A percentile compares a stretch with the other conserved stretches of the same genome.
Evolutionary conservation across 306 rosid species (phyloP).

Genomic region (Trichosanthes truncata): DNA sequence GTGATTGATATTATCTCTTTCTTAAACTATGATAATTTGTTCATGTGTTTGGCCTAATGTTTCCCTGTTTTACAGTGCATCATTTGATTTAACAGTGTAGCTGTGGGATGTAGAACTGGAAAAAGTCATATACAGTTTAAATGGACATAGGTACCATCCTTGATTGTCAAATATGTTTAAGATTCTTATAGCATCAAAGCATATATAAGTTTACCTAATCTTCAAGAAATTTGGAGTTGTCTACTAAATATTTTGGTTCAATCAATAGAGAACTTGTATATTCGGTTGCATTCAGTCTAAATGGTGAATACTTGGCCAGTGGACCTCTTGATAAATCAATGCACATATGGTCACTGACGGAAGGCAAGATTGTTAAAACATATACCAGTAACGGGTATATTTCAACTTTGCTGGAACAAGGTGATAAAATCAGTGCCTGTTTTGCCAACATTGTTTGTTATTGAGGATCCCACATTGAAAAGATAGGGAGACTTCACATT

Average conservation of each 20-base stretch:
- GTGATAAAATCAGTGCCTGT: constrained; percentile 86
- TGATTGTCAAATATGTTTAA: not conserved
- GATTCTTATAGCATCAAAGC: not conserved
- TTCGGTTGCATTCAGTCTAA: constrained; percentile 89
- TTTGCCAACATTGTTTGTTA: constrained; percentile 84
- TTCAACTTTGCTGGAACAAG: constrained; percentile 92
- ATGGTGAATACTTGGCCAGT: constrained; percentile 84
- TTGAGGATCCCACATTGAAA: too few species aligned
- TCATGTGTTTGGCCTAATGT: not conserved
- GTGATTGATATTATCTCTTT: not conserved
- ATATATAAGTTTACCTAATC: not conserved
- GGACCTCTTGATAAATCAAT: constrained; percentile 82
- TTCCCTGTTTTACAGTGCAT: constrained; percentile 48
- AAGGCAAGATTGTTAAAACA: constrained; percentile 76
- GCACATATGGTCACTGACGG: constrained; percentile 86
- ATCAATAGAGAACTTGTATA: constrained; percentile 57
- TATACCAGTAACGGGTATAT: constrained; percentile 73
- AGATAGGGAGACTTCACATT: too few species aligned
- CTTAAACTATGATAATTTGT: not conserved
- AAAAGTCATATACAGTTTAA: constrained; percentile 60
- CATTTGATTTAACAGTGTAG: constrained; percentile 84
- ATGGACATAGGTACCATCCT: constrained; percentile 66
- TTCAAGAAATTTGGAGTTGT: not conserved
- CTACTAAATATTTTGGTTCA: not conserved
- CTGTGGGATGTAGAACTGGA: constrained; percentile 82